Evolutionary conservation across 345 rosid genomes (phyloP).

Genomic region (Mercurialis annua): DNA sequence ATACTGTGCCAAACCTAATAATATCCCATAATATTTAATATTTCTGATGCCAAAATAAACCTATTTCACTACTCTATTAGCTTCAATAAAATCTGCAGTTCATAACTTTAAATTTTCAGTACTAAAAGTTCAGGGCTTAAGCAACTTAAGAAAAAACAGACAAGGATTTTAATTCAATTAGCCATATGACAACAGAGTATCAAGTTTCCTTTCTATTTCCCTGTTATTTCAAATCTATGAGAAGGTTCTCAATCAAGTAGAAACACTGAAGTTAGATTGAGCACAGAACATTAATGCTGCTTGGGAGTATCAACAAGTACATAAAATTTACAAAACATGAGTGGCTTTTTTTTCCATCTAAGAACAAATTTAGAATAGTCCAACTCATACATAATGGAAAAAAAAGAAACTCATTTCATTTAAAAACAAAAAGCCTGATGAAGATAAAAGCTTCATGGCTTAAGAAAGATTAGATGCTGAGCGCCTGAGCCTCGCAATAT

Average conservation of each 20-base stretch:
- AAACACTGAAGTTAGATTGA: neutral
- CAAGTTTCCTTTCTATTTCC: neutral
- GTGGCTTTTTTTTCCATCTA: neutral
- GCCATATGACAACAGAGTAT: neutral
- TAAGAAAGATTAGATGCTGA: neutral
- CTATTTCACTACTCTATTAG: no score
- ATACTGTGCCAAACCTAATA: neutral
- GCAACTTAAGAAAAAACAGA: neutral
- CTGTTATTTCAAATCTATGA: neutral
- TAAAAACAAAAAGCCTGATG: neutral
- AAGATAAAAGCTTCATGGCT: neutral
- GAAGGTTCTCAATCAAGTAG: neutral
- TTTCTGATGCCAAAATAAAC: neutral
- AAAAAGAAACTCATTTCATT: neutral
- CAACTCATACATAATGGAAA: neutral
- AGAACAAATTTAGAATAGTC: neutral
- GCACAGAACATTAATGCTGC: neutral
- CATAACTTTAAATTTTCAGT: neutral
- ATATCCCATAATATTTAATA: neutral
- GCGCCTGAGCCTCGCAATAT: neutral
- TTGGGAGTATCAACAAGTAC: neutral
- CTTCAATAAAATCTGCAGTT: no score
- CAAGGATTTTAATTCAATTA: neutral
- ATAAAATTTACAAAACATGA: neutral
- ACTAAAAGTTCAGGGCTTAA: neutral